These are phyloP conservation scores for Leptodontidium sp. DNA, from an alignment of 2,329 filamentous ascomycete genomes.

Conservation along the genomic window DNA sequence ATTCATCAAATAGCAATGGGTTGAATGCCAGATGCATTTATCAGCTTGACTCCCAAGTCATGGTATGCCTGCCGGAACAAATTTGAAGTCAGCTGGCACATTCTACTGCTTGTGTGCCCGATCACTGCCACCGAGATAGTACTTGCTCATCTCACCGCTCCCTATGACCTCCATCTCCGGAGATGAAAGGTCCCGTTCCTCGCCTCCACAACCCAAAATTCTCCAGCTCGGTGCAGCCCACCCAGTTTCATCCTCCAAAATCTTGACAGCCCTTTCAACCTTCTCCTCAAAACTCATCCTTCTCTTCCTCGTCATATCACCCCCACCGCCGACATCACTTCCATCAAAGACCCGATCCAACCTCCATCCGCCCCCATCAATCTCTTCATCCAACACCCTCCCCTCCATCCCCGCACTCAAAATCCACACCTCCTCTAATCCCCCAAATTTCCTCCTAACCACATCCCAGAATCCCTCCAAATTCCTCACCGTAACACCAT, in stretches of 20 bases:
- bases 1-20: not conserved
- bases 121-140: too few species aligned
- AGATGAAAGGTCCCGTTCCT: not conserved
- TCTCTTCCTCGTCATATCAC: not conserved
- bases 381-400: constrained; percentile 1
- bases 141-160: not conserved
- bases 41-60: too few species aligned
- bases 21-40: not conserved
- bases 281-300: constrained; percentile 24
- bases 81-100: not conserved
- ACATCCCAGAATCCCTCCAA: constrained; percentile 35
- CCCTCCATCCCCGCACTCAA: constrained; percentile 16
- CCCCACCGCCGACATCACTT: not conserved
- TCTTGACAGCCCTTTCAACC: constrained; percentile 23
- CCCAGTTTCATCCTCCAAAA: constrained; percentile 20
- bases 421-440: constrained; percentile 30
- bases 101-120: not conserved
- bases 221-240: constrained; percentile 32
- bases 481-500: constrained; percentile 15
- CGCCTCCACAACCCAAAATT: constrained; percentile 14
- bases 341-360: not conserved
- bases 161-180: not conserved
- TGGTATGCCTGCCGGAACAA: too few species aligned
- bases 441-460: constrained; percentile 28
- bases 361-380: not conserved